phyloP scores from a whole-genome alignment of 2,329 filamentous ascomycete genomes.

The Raffaelea deltoideospora region DNA sequence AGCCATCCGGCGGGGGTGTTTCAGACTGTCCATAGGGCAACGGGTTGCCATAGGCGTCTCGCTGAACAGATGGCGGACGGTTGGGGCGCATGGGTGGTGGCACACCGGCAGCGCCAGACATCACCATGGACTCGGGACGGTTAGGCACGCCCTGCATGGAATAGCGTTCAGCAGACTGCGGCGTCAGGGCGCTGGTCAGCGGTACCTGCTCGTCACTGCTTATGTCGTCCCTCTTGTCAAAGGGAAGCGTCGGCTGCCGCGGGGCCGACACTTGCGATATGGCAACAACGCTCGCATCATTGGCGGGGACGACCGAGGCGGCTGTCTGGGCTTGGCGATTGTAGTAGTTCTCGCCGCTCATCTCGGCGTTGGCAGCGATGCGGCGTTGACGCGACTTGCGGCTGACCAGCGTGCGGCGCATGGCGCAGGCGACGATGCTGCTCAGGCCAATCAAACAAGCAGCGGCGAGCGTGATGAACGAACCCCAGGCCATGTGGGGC shows the following conservation, averaged over 20 bases:
- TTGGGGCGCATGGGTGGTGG: conserved; percentile 12
- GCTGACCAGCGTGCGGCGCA: conserved; percentile 82
- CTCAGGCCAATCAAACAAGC: conserved; percentile 73
- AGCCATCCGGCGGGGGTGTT: conserved; percentile 25
- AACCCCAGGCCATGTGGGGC: conserved; percentile 85
- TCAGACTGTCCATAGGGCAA: conserved; percentile 22
- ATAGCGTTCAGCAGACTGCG: conserved; percentile 30
- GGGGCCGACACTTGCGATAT: too few relatives aligned
- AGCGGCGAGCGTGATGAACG: conserved; percentile 81
- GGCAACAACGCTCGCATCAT: not conserved
- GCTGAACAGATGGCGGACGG: conserved; percentile 18
- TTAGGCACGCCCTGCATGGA: conserved; percentile 1
- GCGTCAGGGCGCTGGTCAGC: conserved; percentile 30
- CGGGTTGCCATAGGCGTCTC: conserved; percentile 53
- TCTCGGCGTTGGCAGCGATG: conserved; percentile 87
- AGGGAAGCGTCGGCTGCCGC: conserved; percentile 33
- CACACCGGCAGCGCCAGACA: conserved; percentile 13
- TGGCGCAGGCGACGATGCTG: conserved; percentile 79
- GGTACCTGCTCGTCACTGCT: conserved; percentile 57
- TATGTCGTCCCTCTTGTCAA: conserved; percentile 47
- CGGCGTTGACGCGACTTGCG: conserved; percentile 85
- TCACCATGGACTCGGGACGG: conserved; percentile 10
- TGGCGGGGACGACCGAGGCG: conserved; percentile 20
- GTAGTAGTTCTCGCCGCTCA: conserved; percentile 91
- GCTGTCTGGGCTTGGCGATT: conserved; percentile 45